Evolutionary conservation across 2,329 filamentous ascomycete genomes (phyloP).

Genomic region (Leptographium flavum): DNA sequence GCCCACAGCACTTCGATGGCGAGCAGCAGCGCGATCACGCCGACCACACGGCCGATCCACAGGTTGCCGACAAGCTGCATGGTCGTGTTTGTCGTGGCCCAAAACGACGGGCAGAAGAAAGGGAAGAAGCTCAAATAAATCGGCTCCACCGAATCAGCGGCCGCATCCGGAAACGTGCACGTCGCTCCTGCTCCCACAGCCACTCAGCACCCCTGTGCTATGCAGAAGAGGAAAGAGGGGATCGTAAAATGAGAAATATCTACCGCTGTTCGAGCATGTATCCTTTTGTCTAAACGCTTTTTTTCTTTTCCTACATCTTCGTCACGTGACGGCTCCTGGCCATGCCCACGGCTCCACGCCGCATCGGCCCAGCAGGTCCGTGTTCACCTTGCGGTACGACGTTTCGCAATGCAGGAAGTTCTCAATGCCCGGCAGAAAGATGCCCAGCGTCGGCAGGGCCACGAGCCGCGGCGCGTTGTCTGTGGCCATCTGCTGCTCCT

Average conservation of each 20-base stretch:
- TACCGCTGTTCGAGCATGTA: too few relatives aligned
- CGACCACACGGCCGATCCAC: slow-evolving; percentile 6
- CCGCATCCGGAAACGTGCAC: background rate
- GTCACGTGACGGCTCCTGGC: background rate
- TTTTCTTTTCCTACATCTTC: too few relatives aligned
- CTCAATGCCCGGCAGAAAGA: slow-evolving; percentile 30
- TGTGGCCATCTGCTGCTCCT: slow-evolving; percentile 1
- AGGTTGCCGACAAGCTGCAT: background rate
- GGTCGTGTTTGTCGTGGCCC: background rate
- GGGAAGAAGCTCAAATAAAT: too few relatives aligned
- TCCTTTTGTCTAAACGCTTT: too few relatives aligned
- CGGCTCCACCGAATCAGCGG: background rate
- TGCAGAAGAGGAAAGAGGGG: too few relatives aligned
- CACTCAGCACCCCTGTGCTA: too few relatives aligned
- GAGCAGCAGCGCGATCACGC: slow-evolving; percentile 4
- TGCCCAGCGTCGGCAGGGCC: slow-evolving; percentile 37
- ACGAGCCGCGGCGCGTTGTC: slow-evolving; percentile 24
- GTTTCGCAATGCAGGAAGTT: slow-evolving; percentile 35
- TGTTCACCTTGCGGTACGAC: slow-evolving; percentile 35
- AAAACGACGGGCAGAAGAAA: background rate
- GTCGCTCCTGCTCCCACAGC: too few relatives aligned
- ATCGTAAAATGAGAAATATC: too few relatives aligned
- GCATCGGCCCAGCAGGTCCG: slow-evolving; percentile 18
- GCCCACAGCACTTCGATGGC: slow-evolving; percentile 1
- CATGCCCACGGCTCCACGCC: background rate